These are phyloP conservation scores for Pichia sp. DNA, from an alignment of 1,139 yeast genomes.

Conservation along the genomic window DNA sequence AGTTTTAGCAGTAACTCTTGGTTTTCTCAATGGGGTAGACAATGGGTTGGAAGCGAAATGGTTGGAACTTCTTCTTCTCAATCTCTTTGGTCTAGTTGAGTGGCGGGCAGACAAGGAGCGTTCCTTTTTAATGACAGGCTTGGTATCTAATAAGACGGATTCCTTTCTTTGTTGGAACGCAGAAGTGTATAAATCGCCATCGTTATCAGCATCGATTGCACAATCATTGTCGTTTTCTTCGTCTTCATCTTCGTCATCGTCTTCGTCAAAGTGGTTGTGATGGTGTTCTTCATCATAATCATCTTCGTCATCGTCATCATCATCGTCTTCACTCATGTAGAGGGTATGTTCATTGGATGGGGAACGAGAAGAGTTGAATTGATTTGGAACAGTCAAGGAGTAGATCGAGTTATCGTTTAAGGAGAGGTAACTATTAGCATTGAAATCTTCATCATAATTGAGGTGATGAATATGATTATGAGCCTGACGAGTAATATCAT, in stretches of 20 bases:
- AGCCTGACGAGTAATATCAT: background rate
- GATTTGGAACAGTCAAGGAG: conserved; percentile 28
- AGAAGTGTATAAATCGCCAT: conserved; percentile 27
- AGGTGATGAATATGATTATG: background rate
- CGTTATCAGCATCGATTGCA: conserved; percentile 11
- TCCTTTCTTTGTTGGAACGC: conserved; percentile 30
- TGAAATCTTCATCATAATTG: conserved; percentile 5
- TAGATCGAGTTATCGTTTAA: conserved; percentile 24
- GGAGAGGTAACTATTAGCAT: conserved; percentile 9
- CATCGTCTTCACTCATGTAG: conserved; percentile 23
- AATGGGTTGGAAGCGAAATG: background rate
- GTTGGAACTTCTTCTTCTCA: conserved; percentile 14
- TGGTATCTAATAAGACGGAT: conserved; percentile 23
- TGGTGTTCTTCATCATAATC: conserved; percentile 13
- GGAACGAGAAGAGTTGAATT: conserved; percentile 4
- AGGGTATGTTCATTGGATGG: conserved; percentile 24
- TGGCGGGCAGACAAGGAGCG: conserved; percentile 13
- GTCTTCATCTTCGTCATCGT: conserved; percentile 19
- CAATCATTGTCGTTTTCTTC: conserved; percentile 22
- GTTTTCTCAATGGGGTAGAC: conserved; percentile 12
- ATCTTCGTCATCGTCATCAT: conserved; percentile 21
- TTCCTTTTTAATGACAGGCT: conserved; percentile 18
- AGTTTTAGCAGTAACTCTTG: background rate
- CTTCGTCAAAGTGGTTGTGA: conserved; percentile 10
- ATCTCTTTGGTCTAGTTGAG: conserved; percentile 15